A percentile compares a stretch with the other conserved stretches of the same genome.
Evolutionary conservation across 139 green algal species (phyloP).

Genomic region (Trebouxia sp.): DNA sequence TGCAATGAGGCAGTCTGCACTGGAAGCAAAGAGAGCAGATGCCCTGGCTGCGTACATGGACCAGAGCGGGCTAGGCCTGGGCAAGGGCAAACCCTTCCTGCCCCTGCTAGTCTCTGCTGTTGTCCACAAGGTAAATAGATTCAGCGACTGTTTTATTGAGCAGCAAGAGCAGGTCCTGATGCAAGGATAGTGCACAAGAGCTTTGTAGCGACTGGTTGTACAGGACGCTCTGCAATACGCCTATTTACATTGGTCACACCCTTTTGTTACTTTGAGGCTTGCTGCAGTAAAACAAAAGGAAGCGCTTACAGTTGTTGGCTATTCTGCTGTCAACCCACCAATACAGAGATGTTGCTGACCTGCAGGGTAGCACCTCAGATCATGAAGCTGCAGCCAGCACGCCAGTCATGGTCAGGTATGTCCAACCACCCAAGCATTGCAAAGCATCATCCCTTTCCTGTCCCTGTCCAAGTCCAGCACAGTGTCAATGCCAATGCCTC

Average conservation of each 20-base stretch:
- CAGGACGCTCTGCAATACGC: too few relatives aligned
- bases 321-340: background rate
- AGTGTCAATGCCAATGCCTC: too few relatives aligned
- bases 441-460: too few relatives aligned
- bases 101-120: constrained; percentile 25
- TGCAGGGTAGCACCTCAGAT: background rate
- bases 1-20: background rate
- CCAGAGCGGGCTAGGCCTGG: background rate
- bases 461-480: too few relatives aligned
- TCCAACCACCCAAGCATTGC: background rate
- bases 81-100: background rate
- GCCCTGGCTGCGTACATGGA: background rate
- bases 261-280: background rate
- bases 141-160: background rate
- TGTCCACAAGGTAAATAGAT: constrained; percentile 22
- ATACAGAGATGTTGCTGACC: background rate
- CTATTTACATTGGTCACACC: too few relatives aligned
- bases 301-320: too few relatives aligned
- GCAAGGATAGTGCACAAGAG: too few relatives aligned
- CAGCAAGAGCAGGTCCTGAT: background rate
- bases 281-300: too few relatives aligned
- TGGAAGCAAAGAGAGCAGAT: background rate
- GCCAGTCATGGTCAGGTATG: background rate
- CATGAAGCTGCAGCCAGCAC: background rate
- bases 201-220: too few relatives aligned